Conservation (phyloP, 1,284 basidiomycete genomes). For the Puccinia novopanici region DNA sequence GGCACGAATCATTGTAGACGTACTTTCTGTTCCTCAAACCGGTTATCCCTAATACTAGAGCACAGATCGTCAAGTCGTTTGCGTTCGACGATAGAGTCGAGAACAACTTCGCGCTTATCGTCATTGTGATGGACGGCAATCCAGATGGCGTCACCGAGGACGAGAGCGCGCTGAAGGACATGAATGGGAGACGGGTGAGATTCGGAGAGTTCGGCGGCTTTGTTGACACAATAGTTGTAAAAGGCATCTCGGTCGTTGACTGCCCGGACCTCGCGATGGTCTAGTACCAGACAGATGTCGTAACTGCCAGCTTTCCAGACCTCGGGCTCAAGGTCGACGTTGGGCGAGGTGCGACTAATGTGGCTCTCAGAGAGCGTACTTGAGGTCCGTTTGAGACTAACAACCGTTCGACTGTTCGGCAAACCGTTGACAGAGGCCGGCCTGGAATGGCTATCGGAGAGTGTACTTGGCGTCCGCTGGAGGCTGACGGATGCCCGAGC, state of each 20-base stretch:
- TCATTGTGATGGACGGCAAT: constrained; percentile 62
- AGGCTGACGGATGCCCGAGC: background rate
- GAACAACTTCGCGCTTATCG: constrained; percentile 58
- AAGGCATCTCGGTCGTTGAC: constrained; percentile 58
- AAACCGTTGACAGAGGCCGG: no score
- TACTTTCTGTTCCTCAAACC: constrained; percentile 66
- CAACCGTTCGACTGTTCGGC: background rate
- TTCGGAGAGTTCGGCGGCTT: constrained; percentile 54
- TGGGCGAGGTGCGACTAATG: background rate
- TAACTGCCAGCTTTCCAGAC: constrained; percentile 59
- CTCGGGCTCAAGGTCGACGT: constrained; percentile 55
- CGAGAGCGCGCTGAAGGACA: constrained; percentile 63
- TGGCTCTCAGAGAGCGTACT: constrained; percentile 10
- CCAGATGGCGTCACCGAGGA: constrained; percentile 66
- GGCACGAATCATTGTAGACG: no score
- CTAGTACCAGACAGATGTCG: constrained; percentile 64
- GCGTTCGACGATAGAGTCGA: constrained; percentile 66
- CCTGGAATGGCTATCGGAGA: background rate
- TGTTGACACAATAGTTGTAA: no score
- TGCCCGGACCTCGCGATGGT: constrained; percentile 63
- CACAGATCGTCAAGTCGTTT: constrained; percentile 65
- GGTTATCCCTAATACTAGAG: constrained; percentile 63
- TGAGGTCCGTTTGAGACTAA: constrained; percentile 23
- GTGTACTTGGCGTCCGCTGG: background rate
- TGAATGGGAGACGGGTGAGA: constrained; percentile 49